Conservation (phyloP, 2,329 filamentous ascomycete species). For the Graphilbum fragrans region DNA sequence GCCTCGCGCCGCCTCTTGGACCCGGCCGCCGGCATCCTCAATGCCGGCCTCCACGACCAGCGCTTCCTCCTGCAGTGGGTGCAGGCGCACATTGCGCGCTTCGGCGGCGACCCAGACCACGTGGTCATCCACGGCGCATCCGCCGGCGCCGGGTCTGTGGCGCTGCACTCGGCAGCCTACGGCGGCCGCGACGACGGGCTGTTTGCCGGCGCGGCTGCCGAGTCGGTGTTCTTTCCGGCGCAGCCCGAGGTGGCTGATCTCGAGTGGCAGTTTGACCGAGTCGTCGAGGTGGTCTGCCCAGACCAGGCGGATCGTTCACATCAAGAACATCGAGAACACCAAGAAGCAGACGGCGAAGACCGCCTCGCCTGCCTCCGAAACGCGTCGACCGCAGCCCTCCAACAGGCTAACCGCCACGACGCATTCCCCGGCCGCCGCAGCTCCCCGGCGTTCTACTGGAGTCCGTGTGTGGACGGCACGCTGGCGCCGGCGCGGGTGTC, state of each 20-base stretch:
- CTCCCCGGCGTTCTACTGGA: constrained; percentile 34
- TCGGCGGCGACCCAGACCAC: constrained; percentile 11
- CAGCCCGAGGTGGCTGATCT: constrained; percentile 30
- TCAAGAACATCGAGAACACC: too few species aligned
- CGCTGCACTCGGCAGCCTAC: constrained; percentile 24
- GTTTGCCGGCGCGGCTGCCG: constrained; percentile 31
- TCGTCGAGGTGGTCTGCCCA: constrained; percentile 22
- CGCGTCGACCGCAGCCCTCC: constrained; percentile 21
- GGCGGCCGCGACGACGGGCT: constrained; percentile 30
- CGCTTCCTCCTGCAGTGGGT: constrained; percentile 48
- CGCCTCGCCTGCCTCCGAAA: constrained; percentile 28
- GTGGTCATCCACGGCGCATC: constrained; percentile 8
- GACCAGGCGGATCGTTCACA: not conserved
- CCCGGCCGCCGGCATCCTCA: constrained; percentile 23
- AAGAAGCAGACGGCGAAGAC: constrained; percentile 9
- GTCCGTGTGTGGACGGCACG: constrained; percentile 35
- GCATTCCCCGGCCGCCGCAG: constrained; percentile 24
- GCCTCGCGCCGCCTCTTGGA: constrained; percentile 39
- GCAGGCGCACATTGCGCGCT: constrained; percentile 36
- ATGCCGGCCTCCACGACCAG: constrained; percentile 50
- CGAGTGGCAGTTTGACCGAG: constrained; percentile 8
- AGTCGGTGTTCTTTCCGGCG: constrained; percentile 37
- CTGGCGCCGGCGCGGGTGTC: constrained; percentile 30
- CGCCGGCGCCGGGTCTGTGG: constrained; percentile 8
- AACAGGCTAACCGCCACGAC: constrained; percentile 27